Conservation (phyloP, 495 filamentous ascomycete species). For the Aspergillus bertholletiae region DNA sequence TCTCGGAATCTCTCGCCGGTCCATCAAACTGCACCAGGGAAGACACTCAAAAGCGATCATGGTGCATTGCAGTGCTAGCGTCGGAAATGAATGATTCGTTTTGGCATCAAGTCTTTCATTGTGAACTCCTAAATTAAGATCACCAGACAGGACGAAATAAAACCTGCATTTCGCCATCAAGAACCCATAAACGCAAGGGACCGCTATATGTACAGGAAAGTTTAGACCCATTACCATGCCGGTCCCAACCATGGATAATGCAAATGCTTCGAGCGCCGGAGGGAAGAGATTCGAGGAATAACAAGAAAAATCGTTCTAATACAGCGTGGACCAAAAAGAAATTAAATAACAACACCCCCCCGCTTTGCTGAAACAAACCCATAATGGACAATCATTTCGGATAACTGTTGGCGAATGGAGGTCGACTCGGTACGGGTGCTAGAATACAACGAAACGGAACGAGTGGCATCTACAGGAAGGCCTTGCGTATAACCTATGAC, state of each 20-base stretch:
- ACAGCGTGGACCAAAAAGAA: constrained; percentile 33
- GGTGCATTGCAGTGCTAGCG: neutral
- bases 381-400: constrained; percentile 28
- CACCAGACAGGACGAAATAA: constrained; percentile 26
- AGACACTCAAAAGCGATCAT: neutral
- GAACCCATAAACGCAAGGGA: constrained; percentile 35
- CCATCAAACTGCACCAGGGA: neutral
- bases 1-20: neutral
- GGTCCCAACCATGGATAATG: constrained; percentile 46
- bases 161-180: constrained; percentile 26
- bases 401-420: constrained; percentile 14
- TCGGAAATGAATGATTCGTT: neutral
- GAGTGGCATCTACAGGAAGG: constrained; percentile 45
- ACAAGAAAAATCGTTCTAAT: constrained; percentile 39
- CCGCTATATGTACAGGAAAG: constrained; percentile 49
- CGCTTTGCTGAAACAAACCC: constrained; percentile 28
- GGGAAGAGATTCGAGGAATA: constrained; percentile 41
- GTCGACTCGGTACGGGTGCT: constrained; percentile 12
- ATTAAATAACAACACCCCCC: constrained; percentile 28
- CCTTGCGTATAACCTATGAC: constrained; percentile 53
- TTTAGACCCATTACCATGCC: constrained; percentile 46
- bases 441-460: constrained; percentile 14
- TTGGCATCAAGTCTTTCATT: constrained; percentile 3
- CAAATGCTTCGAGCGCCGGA: constrained; percentile 48
- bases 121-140: constrained; percentile 30